phyloP scores from a whole-genome alignment of 2,329 filamentous ascomycete species.

The Zymoseptoria passerinii region DNA sequence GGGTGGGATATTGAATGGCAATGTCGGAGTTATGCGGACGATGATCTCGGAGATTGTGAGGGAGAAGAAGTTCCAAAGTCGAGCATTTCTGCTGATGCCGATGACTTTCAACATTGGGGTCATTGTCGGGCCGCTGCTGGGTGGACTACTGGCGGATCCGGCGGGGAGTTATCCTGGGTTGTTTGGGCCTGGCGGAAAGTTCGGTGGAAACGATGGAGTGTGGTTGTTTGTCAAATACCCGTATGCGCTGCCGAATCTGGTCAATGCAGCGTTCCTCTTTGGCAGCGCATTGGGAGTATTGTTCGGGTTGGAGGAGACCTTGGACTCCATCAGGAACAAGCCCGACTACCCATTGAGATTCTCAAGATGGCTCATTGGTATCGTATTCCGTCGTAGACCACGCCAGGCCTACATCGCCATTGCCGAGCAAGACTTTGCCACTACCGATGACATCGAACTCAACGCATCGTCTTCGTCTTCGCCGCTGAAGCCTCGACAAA shows the following conservation, averaged over 20 bases:
- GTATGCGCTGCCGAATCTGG: conserved; percentile 60
- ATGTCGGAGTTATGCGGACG: conserved; percentile 65
- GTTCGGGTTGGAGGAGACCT: conserved; percentile 57
- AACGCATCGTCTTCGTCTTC: neutral
- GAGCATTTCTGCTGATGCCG: conserved; percentile 52
- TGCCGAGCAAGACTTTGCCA: conserved; percentile 19
- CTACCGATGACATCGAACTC: conserved; percentile 19
- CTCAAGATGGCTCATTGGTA: conserved; percentile 31
- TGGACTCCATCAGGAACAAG: conserved; percentile 34
- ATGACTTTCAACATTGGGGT: conserved; percentile 60
- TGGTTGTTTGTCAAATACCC: conserved; percentile 58
- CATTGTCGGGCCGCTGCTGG: conserved; percentile 45
- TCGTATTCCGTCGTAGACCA: conserved; percentile 24
- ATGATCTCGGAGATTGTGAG: conserved; percentile 65
- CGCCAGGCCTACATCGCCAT: conserved; percentile 22
- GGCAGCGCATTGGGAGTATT: conserved; percentile 48
- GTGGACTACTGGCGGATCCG: conserved; percentile 62
- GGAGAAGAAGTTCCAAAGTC: conserved; percentile 53
- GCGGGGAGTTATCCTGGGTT: conserved; percentile 51
- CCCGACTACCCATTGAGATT: conserved; percentile 35
- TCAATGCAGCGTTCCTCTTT: conserved; percentile 55
- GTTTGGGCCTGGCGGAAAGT: conserved; percentile 51
- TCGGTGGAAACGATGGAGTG: conserved; percentile 51
- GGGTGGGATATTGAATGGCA: conserved; percentile 63
- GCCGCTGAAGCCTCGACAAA: conserved; percentile 18